phyloP scores from a whole-genome alignment of 345 rosid species.

The Geranium brycei region DNA sequence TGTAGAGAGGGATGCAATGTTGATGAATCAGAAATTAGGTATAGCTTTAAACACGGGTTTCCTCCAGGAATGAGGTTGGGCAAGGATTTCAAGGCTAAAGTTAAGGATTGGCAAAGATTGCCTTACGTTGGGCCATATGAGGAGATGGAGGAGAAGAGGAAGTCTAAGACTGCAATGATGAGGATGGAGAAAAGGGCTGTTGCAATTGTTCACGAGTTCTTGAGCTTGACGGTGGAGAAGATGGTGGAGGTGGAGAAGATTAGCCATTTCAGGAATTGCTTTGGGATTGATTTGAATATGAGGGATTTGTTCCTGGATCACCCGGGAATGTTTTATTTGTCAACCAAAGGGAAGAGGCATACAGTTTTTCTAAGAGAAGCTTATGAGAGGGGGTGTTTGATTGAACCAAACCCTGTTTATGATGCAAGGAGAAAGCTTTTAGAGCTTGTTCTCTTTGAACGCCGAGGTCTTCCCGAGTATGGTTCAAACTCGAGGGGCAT shows the following conservation, averaged over 20 bases:
- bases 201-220: conserved; percentile 65
- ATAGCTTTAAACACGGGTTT: conserved; percentile 51
- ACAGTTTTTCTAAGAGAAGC: conserved; percentile 84
- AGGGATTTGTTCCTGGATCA: conserved; percentile 90
- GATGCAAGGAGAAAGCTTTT: conserved; percentile 63
- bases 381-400: conserved; percentile 57
- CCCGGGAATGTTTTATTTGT: conserved; percentile 71
- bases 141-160: conserved; percentile 34
- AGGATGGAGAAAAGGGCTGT: conserved; percentile 65
- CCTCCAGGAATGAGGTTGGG: conserved; percentile 83
- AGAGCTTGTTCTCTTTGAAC: conserved; percentile 69
- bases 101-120: conserved; percentile 67
- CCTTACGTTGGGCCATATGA: conserved; percentile 71
- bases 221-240: conserved; percentile 74
- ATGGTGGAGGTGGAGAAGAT: conserved; percentile 91
- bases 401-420: conserved; percentile 59
- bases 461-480: conserved; percentile 24
- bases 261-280: conserved; percentile 76
- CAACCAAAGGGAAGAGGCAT: conserved; percentile 73
- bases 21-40: conserved; percentile 38
- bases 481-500: conserved; percentile 14
- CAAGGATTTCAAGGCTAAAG: conserved; percentile 61
- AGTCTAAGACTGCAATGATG: conserved; percentile 32
- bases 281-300: conserved; percentile 65
- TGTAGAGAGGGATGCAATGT: conserved; percentile 38